phyloP scores from a whole-genome alignment of 495 filamentous ascomycete genomes.

The Niebla homalea region DNA sequence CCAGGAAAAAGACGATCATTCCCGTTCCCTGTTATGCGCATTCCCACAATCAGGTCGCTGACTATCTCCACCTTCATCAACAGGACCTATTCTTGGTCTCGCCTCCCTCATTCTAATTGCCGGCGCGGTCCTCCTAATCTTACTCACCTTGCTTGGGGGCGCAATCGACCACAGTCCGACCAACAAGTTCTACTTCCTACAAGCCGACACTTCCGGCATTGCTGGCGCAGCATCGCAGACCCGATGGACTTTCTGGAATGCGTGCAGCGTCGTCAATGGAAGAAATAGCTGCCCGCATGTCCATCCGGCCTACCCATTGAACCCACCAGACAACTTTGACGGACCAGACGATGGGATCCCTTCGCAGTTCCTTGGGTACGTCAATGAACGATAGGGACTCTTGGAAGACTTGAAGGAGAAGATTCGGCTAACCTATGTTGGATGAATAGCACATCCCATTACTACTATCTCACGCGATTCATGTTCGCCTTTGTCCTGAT shows the following conservation, averaged over 20 bases:
- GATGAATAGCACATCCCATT: conserved; percentile 21
- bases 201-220: conserved; percentile 58
- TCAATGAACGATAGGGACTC: background rate
- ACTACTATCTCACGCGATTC: conserved; percentile 54
- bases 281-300: conserved; percentile 41
- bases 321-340: conserved; percentile 51
- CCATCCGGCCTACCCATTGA: conserved; percentile 49
- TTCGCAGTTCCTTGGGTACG: conserved; percentile 39
- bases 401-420: background rate
- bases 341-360: conserved; percentile 43
- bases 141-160: conserved; percentile 69
- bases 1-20: background rate
- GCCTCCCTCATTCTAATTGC: conserved; percentile 63
- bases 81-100: conserved; percentile 39
- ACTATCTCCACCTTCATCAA: background rate
- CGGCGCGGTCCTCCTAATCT: conserved; percentile 59
- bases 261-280: conserved; percentile 46
- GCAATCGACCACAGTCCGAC: conserved; percentile 45
- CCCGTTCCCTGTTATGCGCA: background rate
- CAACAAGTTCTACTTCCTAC: conserved; percentile 68
- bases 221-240: conserved; percentile 48
- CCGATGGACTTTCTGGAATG: conserved; percentile 80
- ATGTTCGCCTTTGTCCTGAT: conserved; percentile 62
- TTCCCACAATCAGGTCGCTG: background rate
- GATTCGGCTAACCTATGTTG: background rate